Base-by-base conservation (phyloP, 176 grass and related monocot genomes). In the Eleusine coracana region DNA sequence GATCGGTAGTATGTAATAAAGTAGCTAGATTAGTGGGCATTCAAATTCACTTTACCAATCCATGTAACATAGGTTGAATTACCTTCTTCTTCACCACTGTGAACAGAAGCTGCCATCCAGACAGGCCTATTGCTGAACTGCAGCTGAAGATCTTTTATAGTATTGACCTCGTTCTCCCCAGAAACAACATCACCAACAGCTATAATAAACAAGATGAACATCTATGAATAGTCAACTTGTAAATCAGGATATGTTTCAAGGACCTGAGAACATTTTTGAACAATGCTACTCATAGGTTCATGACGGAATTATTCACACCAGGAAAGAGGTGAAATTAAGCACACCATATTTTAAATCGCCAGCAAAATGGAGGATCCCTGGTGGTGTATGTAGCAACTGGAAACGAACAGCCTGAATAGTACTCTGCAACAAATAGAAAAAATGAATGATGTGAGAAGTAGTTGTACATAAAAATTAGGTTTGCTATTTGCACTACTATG, bases 281-380 rank as follows among this genome's bases (percentile, higher is more conserved):
- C 7, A 56, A 70, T 1, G 70, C 10, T 45, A 70, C 44, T 81
- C 4, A 21, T 7, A 77, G 4, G 37, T 66, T 66, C 44, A 48
- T n/a, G 83, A 21, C 41, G 55, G 61, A 74, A 21, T 6, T 73
- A 71, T 42, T 77, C 10, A 67, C 55, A n/a, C 28, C 21, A 45
- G 31, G 10, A 28, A 10, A 77, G 65, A 81, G 49, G 39, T 20
- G 49, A 46, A 23, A 74, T 34, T 34, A 5, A 59, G 59, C 45
- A 75, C 93, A 98, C 89, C 93, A 48, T 95, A 98, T 88, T 98
- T 98, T 41, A 98, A 84, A 83, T 98, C 89, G 7, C 93, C 93
- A 51, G 91, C 89, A 77, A 98, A 98, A 90, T 95, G 89, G 65
- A 98, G 92, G 74, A 93, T 82, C 27, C 86, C 29, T 31, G 89